Base-by-base conservation (phyloP, 345 rosid genomes). In the Capsella bursapastoris region DNA sequence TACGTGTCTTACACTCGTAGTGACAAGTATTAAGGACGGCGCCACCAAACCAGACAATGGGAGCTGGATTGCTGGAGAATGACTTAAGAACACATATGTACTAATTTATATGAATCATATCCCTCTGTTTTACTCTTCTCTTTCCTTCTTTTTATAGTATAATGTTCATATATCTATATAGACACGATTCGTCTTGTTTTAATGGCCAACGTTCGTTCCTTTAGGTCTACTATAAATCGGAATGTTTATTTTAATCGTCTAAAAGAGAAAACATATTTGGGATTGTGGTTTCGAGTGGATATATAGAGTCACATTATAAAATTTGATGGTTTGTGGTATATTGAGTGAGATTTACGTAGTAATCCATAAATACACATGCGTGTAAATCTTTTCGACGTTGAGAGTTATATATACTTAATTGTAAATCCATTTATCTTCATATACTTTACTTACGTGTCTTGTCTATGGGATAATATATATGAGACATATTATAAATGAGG, bases 11-110 rank as follows among this genome's bases (percentile, higher is more conserved):
- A 5, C 27, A 65, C n/a, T 3, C 79, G 67, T 58, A 47, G 22
- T 68, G 72, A 64, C 76, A 77, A 60, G 66, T 80, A 71, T 68
- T 25, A 78, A 83, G 97, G 90, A 82, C 97, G 96, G 96, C 96
- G 83, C 80, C 89, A 89, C 92, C 87, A 82, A 85, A 84, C 88
- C 78, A 82, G 81, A 74, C 80, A 50, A 15, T 8, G 41, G 78
- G 76, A 72, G 88, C 89, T 87, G 90, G 92, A 80, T 84, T 79
- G 72, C 71, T 72, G 85, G 83, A 71, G 47, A 80, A 77, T 50
- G 66, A 70, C 80, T 70, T 70, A 6, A 55, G 66, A 56, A 57
- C 55, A 18, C 22, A 18, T 18, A 18, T 18, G 1, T 18, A 18
- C 22, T 18, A 18, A 18, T 16, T 16, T 16, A 16, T 41, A 14